A percentile compares a stretch with the other conserved stretches of the same genome.
Evolutionary conservation across 2,329 filamentous ascomycete species (phyloP).

Genomic region (Sporothrix brasiliensis): DNA sequence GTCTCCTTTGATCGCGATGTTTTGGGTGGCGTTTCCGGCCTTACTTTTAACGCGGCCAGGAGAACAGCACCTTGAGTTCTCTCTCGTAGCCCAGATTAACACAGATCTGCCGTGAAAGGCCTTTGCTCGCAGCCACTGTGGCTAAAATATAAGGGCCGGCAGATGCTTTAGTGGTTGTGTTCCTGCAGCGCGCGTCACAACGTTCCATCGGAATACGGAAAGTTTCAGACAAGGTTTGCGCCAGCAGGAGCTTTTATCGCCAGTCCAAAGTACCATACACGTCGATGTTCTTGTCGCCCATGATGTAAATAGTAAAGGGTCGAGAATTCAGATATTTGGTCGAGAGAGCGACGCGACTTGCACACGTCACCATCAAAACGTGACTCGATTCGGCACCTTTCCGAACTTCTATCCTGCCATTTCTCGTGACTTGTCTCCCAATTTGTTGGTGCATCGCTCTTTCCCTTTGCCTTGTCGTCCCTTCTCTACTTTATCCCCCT

Average conservation of each 20-base stretch:
- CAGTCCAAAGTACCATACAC: not conserved
- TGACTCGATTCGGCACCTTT: not conserved
- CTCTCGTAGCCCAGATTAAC: no score
- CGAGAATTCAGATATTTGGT: not conserved
- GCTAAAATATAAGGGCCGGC: not conserved
- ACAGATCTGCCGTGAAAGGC: not conserved
- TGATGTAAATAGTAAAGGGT: not conserved
- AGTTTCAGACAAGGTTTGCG: slow-evolving; percentile 26
- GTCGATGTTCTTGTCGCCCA: not conserved
- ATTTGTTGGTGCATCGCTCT: not conserved
- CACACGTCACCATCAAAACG: not conserved
- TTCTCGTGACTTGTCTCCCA: not conserved
- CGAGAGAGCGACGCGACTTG: not conserved
- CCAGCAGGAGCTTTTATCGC: slow-evolving; percentile 12
- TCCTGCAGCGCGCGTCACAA: slow-evolving; percentile 20
- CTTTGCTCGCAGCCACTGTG: slow-evolving; percentile 9
- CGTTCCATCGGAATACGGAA: slow-evolving; percentile 13
- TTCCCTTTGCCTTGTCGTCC: not conserved
- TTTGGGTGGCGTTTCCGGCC: slow-evolving; percentile 12
- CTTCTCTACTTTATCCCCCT: not conserved
- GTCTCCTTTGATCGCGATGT: not conserved
- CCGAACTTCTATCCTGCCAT: not conserved
- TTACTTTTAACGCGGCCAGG: slow-evolving; percentile 22
- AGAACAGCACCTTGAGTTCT: slow-evolving; percentile 2
- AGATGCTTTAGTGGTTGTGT: not conserved